Conservation (phyloP, 2,329 filamentous ascomycete genomes). For the Epichloe gansuensis region DNA sequence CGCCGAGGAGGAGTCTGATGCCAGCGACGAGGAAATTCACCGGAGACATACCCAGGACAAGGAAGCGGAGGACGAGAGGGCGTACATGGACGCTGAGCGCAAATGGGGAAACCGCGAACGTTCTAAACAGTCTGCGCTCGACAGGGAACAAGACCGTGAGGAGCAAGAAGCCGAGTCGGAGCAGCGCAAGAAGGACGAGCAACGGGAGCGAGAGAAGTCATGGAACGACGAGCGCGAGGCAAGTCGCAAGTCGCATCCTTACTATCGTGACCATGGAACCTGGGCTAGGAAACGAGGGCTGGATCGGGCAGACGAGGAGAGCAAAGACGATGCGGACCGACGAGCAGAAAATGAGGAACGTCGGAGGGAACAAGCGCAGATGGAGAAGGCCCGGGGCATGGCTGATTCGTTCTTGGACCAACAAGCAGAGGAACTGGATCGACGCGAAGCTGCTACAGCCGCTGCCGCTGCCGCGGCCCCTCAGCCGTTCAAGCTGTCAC, state of each 20-base stretch:
- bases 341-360: constrained; percentile 63
- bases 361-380: constrained; percentile 54
- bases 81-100: constrained; percentile 73
- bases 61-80: constrained; percentile 63
- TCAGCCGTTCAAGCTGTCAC: constrained; percentile 80
- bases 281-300: constrained; percentile 73
- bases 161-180: constrained; percentile 56
- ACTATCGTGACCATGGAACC: constrained; percentile 73
- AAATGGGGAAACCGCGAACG: constrained; percentile 86
- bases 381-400: constrained; percentile 69
- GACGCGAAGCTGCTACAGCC: constrained; percentile 25
- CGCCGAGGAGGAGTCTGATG: constrained; percentile 79
- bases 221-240: constrained; percentile 88
- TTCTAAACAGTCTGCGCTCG: constrained; percentile 68
- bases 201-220: constrained; percentile 49
- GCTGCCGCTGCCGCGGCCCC: constrained; percentile 30
- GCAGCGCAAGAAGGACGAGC: constrained; percentile 54
- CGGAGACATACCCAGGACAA: constrained; percentile 57
- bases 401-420: constrained; percentile 83
- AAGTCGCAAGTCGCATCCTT: constrained; percentile 57
- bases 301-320: constrained; percentile 61
- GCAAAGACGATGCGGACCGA: constrained; percentile 72
- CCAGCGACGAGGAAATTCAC: constrained; percentile 77
- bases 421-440: constrained; percentile 64
- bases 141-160: constrained; percentile 73